phyloP scores from a whole-genome alignment of 768 basidiomycete species.

The Rhodocollybia butyracea region DNA sequence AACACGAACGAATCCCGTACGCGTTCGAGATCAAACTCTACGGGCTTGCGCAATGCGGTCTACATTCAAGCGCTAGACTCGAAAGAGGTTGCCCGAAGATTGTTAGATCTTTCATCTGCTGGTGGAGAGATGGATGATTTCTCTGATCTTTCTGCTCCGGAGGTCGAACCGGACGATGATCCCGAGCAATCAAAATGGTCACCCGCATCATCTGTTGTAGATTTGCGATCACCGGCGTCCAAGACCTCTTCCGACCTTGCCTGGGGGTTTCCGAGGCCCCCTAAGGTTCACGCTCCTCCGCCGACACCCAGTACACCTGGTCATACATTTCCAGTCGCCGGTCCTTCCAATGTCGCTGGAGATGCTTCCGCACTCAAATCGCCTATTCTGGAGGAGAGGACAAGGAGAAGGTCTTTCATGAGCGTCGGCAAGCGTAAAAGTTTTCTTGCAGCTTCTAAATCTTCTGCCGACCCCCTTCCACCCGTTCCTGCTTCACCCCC shows the following conservation, averaged over 20 bases:
- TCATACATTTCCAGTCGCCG: not conserved
- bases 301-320: slow-evolving; percentile 1
- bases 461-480: not conserved
- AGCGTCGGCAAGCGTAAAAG: not conserved
- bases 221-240: not conserved
- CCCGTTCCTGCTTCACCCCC: not conserved
- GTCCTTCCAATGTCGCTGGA: not conserved
- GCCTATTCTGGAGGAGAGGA: not conserved
- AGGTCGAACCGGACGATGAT: not conserved
- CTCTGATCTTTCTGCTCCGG: not conserved
- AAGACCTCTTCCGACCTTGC: not conserved
- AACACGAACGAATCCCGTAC: not conserved
- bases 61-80: slow-evolving; percentile 6
- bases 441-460: not conserved
- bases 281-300: not conserved
- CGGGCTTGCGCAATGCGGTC: slow-evolving; percentile 2
- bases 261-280: not conserved
- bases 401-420: not conserved
- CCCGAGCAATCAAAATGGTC: slow-evolving; percentile 1
- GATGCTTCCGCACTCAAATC: not conserved
- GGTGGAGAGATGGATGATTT: not conserved
- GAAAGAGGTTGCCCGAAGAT: slow-evolving; percentile 1
- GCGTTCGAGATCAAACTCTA: slow-evolving; percentile 4
- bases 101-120: not conserved
- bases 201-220: slow-evolving; percentile 3